Evolutionary conservation across 2,329 filamentous ascomycete genomes (phyloP).

Genomic region (Zopfia rhizophila): DNA sequence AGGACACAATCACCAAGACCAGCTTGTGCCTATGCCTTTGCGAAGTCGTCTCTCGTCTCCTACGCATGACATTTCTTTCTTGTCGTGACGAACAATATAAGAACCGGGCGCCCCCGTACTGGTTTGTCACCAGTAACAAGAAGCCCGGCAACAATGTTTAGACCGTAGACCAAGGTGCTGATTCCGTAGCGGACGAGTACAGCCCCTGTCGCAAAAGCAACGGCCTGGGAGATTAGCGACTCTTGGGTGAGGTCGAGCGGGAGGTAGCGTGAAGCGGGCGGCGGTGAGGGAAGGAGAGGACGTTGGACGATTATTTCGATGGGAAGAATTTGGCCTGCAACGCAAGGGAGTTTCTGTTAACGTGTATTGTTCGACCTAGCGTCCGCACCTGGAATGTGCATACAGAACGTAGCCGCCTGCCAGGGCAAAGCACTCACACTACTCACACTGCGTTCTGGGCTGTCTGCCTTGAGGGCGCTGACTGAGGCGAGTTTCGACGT

Average conservation of each 20-base stretch:
- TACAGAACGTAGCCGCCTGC: not conserved
- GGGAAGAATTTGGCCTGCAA: constrained; percentile 7
- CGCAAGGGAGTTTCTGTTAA: constrained; percentile 16
- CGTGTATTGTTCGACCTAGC: constrained; percentile 10
- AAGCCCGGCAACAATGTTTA: constrained; percentile 28
- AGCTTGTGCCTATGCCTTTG: constrained; percentile 56
- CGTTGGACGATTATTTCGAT: constrained; percentile 1
- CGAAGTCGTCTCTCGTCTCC: constrained; percentile 51
- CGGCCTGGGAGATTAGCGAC: constrained; percentile 12
- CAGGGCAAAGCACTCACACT: constrained; percentile 14
- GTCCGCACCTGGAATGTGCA: not conserved
- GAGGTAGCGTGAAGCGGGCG: constrained; percentile 5
- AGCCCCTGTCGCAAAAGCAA: constrained; percentile 4
- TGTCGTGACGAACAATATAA: constrained; percentile 20
- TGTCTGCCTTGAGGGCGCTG: constrained; percentile 13
- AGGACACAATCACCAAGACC: constrained; percentile 50
- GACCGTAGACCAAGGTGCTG: constrained; percentile 7
- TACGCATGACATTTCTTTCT: constrained; percentile 52
- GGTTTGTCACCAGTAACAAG: constrained; percentile 39
- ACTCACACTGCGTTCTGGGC: constrained; percentile 4
- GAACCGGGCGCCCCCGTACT: constrained; percentile 28
- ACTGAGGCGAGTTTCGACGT: constrained; percentile 17
- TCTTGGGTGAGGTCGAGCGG: constrained; percentile 3
- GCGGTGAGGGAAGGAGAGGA: constrained; percentile 1
- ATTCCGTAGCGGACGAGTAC: constrained; percentile 7